Base-by-base conservation (phyloP, 805 yeast species). In the Nakazawaea ambrosiae region DNA sequence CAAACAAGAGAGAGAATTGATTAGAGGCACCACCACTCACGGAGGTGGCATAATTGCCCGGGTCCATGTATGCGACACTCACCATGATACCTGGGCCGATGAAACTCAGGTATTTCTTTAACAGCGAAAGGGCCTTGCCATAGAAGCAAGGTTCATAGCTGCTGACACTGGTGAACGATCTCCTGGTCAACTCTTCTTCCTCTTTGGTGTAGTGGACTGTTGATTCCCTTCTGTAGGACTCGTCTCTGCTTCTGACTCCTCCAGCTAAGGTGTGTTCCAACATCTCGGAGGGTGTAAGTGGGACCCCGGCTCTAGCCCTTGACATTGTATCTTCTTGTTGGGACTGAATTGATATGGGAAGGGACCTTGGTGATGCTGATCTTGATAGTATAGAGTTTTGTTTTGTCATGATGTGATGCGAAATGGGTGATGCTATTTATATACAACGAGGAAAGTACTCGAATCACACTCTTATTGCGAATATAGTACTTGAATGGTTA, bases 41-140 rank as follows among this genome's bases (percentile, higher is more conserved):
- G 40, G 68, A 70, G 2, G 75, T 68, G 20, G 74, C 67, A 44
- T 69, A 67, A 45, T 69, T 69, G 49, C 75, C 75, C 10, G 75
- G 75, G 45, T 69, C 75, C 68, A 69, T 68, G 45, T 69, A 69
- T 2, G 74, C 72, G 27, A 68, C 75, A 18, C 66, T 53, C 9
- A 68, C 63, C 62, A 69, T 63, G 5, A 69, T 41, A 0, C 75
- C 74, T 1, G 75, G 75, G 5, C 75, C 75, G 5, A 68, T 45
- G 41, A 64, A 67, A 20, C 51, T 47, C 42, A 63, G 40, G 55
- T 68, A 72, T 39, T 68, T 70, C 36, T 39, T 48, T 14, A 57
- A 22, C 2, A 30, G 20, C 8, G 33, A 18, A 27, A 31, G 15
- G 14, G 15, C 16, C 18, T n/a, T n/a, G n/a, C n/a, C n/a, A n/a